Evolutionary conservation across 23 red algal genomes (phyloP).

Genomic region (Cyanidium caldarium): DNA sequence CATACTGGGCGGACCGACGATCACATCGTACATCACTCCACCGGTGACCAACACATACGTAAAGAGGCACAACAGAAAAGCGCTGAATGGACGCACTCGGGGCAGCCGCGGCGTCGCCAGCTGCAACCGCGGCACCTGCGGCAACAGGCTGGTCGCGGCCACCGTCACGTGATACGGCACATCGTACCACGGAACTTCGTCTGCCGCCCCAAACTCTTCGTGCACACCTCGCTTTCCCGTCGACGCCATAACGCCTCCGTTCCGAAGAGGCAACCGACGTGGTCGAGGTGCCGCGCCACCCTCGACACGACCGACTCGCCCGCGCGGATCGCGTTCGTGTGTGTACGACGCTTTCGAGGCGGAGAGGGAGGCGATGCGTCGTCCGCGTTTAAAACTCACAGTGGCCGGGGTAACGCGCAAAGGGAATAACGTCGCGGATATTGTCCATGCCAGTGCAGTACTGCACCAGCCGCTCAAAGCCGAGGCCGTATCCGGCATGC

Average conservation of each 20-base stretch:
- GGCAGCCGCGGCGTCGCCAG: neutral
- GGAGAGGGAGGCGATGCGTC: no score
- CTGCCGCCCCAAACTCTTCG: no score
- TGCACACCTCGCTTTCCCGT: no score
- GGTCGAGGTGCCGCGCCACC: no score
- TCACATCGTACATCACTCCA: conserved; percentile 19
- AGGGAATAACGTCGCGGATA: conserved; percentile 97
- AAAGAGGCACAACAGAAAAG: conserved; percentile 4
- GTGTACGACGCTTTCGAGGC: no score
- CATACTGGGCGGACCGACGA: conserved; percentile 16
- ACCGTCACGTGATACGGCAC: no score
- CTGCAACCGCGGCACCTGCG: neutral
- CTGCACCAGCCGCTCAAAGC: conserved; percentile 91
- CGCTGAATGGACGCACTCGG: neutral
- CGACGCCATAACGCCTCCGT: no score
- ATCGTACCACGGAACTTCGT: no score
- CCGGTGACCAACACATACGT: conserved; percentile 10
- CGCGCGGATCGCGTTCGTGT: no score
- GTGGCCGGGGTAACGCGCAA: conserved; percentile 73
- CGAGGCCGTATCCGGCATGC: conserved; percentile 92
- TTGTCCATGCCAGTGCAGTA: conserved; percentile 96
- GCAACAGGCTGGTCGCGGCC: no score
- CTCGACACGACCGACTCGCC: no score
- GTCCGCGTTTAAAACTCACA: conserved; percentile 87
- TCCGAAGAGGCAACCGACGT: no score